phyloP scores from a whole-genome alignment of 176 grass and related monocot species.

The Metroxylon sagu region DNA sequence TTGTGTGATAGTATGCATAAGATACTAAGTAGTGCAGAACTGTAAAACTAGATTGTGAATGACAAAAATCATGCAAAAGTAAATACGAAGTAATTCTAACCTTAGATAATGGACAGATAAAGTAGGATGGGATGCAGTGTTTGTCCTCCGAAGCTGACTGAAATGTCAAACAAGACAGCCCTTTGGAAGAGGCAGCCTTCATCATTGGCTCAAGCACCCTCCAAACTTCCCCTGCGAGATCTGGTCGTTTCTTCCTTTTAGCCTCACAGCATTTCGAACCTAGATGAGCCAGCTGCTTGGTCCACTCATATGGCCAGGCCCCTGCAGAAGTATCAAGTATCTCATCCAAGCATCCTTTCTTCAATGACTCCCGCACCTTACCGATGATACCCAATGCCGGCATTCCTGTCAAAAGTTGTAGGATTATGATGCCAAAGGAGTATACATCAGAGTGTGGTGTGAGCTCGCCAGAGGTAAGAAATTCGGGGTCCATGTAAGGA shows the following conservation, averaged over 20 bases:
- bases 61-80: no score
- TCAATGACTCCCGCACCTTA: slow-evolving; percentile 46
- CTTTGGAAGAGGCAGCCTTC: not conserved
- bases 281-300: slow-evolving; percentile 54
- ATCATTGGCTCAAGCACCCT: slow-evolving; percentile 3
- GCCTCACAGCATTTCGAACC: slow-evolving; percentile 15
- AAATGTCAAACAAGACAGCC: not conserved
- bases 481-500: slow-evolving; percentile 51
- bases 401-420: slow-evolving; percentile 62
- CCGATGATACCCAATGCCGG: slow-evolving; percentile 28
- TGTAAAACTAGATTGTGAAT: no score
- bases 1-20: no score
- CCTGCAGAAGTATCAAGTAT: slow-evolving; percentile 52
- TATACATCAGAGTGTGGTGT: slow-evolving; percentile 52
- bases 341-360: slow-evolving; percentile 38
- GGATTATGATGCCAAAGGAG: slow-evolving; percentile 69
- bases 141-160: not conserved
- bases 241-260: slow-evolving; percentile 12
- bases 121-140: slow-evolving; percentile 2
- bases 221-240: slow-evolving; percentile 8
- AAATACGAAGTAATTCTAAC: not conserved
- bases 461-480: slow-evolving; percentile 36
- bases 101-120: slow-evolving; percentile 15
- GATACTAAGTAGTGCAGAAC: no score
- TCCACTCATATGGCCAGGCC: slow-evolving; percentile 64